Conservation (phyloP, 345 rosid genomes). For the Luvunga scandens region DNA sequence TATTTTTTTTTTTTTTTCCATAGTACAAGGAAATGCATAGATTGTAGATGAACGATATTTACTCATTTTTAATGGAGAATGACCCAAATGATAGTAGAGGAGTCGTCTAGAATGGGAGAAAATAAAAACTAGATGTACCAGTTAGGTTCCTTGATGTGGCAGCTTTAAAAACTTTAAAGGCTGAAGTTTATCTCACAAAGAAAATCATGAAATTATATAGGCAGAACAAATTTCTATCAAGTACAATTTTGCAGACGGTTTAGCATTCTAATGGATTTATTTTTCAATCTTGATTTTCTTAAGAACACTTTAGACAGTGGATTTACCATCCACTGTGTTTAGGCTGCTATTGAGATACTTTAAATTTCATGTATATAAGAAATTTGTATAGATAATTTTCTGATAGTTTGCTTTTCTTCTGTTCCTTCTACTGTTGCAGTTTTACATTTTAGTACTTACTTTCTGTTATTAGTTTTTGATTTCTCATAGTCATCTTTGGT, state of each 20-base stretch:
- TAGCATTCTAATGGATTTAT: neutral
- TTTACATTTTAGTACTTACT: neutral
- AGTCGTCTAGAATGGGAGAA: slow-evolving; percentile 4
- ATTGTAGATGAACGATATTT: neutral
- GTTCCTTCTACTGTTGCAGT: neutral
- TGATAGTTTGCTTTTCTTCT: neutral
- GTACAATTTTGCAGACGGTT: neutral
- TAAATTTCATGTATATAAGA: neutral
- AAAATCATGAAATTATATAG: neutral
- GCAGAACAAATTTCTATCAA: neutral
- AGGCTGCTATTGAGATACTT: neutral
- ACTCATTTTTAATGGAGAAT: neutral
- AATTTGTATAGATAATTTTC: neutral
- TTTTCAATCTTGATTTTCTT: neutral
- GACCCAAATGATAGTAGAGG: neutral
- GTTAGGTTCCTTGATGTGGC: neutral
- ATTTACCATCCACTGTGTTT: neutral
- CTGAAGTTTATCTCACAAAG: neutral
- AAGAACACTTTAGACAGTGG: neutral
- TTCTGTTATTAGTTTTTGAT: neutral
- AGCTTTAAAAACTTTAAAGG: neutral
- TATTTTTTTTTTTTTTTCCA: neutral
- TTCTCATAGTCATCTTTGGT: neutral
- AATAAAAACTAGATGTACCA: neutral
- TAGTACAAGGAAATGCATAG: neutral